Percentiles rank a stretch among this genome's conserved stretches.
Conservation (phyloP, 73 alveolate species). For the Paramecium sexaurelia region DNA sequence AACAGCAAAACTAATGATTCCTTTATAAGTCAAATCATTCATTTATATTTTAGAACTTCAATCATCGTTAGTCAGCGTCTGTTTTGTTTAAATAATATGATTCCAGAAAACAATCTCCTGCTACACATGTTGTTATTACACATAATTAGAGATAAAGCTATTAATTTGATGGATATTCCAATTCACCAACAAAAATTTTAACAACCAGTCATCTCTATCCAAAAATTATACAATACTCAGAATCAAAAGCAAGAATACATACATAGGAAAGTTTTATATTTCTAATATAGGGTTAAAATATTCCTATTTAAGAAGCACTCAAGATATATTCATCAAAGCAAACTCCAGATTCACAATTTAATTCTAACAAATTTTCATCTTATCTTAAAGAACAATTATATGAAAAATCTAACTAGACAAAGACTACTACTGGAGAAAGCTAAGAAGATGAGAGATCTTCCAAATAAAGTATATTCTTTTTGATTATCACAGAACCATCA, state of each 20-base stretch:
- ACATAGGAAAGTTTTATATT: neutral
- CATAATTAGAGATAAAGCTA: neutral
- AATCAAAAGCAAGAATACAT: neutral
- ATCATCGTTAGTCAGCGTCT: slow-evolving; percentile 10
- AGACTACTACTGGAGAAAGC: neutral
- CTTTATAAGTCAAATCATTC: neutral
- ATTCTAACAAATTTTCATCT: neutral
- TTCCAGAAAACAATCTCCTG: slow-evolving; percentile 27
- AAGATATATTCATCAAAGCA: neutral
- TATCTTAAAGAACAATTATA: neutral
- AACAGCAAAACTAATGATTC: neutral
- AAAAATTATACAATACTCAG: neutral
- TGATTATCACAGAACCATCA: neutral
- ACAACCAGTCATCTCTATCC: neutral
- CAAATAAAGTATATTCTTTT: neutral
- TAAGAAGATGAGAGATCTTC: slow-evolving; percentile 1
- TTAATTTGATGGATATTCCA: neutral
- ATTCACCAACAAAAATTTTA: neutral
- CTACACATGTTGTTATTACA: neutral
- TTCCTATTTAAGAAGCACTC: neutral
- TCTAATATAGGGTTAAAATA: neutral
- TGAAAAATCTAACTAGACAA: neutral
- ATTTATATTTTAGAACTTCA: neutral
- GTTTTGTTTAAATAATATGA: neutral
- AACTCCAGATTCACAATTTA: neutral